phyloP scores from a whole-genome alignment of 495 filamentous ascomycete genomes.

The Penicillium subrubescens region DNA sequence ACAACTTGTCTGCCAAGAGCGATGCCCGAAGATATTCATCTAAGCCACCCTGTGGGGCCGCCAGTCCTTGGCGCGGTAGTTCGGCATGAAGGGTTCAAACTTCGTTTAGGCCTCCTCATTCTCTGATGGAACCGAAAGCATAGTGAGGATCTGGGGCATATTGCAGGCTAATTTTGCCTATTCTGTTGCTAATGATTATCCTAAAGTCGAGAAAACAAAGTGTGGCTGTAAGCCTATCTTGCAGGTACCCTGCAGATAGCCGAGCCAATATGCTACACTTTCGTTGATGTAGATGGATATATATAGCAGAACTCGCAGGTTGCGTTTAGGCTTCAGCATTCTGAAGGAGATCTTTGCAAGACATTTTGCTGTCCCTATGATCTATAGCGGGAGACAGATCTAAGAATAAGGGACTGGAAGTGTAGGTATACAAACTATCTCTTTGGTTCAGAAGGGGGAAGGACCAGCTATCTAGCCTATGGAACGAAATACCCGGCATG shows the following conservation, averaged over 20 bases:
- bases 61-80: background rate
- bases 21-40: slow-evolving; percentile 10
- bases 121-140: background rate
- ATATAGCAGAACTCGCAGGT: background rate
- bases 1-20: background rate
- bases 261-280: slow-evolving; percentile 1
- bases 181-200: background rate
- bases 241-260: background rate
- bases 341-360: background rate
- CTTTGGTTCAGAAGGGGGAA: no score
- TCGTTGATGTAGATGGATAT: slow-evolving; percentile 6
- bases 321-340: slow-evolving; percentile 18
- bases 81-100: background rate
- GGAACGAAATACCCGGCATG: no score
- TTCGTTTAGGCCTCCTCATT: slow-evolving; percentile 12
- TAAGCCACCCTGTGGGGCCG: slow-evolving; percentile 26
- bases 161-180: background rate
- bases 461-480: no score
- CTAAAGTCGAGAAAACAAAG: background rate
- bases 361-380: background rate
- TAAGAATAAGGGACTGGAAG: background rate
- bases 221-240: background rate
- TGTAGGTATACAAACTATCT: background rate
- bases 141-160: background rate
- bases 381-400: background rate